phyloP scores from a whole-genome alignment of 345 rosid species.

The Brassica nigra region DNA sequence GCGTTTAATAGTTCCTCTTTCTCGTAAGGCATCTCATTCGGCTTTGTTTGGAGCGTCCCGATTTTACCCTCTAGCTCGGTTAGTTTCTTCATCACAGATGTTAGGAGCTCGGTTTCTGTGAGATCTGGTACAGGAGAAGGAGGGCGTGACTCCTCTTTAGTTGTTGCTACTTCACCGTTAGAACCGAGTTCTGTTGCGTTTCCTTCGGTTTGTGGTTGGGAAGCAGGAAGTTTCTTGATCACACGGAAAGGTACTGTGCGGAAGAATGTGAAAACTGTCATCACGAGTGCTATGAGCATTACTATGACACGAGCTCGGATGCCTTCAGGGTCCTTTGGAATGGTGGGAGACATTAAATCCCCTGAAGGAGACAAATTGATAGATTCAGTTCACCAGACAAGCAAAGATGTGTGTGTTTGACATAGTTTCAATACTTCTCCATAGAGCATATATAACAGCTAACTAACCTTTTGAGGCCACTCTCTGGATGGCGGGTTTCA shows the following conservation, averaged over 20 bases:
- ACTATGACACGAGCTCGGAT: conserved; percentile 47
- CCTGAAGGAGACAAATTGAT: conserved; percentile 21
- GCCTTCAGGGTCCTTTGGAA: conserved; percentile 52
- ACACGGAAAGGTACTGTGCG: conserved; percentile 47
- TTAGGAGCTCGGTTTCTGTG: conserved; percentile 62
- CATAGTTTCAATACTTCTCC: conserved; percentile 10
- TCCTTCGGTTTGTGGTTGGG: conserved; percentile 36
- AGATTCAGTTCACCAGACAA: conserved; percentile 12
- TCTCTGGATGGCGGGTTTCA: conserved; percentile 52
- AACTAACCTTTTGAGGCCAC: conserved; percentile 67
- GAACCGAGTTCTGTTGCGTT: conserved; percentile 42
- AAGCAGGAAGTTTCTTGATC: conserved; percentile 53
- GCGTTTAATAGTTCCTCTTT: conserved; percentile 96
- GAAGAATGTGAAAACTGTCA: conserved; percentile 60
- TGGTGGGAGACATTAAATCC: conserved; percentile 23
- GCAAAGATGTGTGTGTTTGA: neutral
- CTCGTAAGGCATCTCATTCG: conserved; percentile 91
- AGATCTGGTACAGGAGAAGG: conserved; percentile 69
- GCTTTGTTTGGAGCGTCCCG: conserved; percentile 77
- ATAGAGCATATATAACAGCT: conserved; percentile 11
- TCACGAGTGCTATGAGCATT: conserved; percentile 56
- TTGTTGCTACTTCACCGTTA: conserved; percentile 16
- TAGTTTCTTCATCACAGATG: conserved; percentile 75
- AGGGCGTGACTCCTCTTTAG: conserved; percentile 48
- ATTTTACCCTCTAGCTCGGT: conserved; percentile 91